phyloP scores from a whole-genome alignment of 257 asterid species.

The Fraxinus quadrangulata region DNA sequence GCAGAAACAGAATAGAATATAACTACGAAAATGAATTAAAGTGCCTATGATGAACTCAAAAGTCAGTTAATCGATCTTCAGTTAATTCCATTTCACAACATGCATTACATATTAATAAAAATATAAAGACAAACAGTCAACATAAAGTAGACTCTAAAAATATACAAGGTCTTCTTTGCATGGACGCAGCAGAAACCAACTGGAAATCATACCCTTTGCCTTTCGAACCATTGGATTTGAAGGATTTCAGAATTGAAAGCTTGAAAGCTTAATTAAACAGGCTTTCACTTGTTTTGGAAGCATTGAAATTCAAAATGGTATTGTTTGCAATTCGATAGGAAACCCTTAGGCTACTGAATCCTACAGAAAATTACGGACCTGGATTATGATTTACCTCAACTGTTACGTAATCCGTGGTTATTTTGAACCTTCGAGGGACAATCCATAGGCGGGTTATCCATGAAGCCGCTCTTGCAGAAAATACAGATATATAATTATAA shows the following conservation, averaged over 20 bases:
- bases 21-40: slow-evolving; percentile 64
- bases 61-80: slow-evolving; percentile 8
- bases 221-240: slow-evolving; percentile 3
- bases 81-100: slow-evolving; percentile 14
- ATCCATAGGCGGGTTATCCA: background rate
- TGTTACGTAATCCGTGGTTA: background rate
- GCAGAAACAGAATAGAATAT: slow-evolving; percentile 21
- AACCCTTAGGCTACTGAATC: background rate
- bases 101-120: slow-evolving; percentile 13
- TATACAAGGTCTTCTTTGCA: slow-evolving; percentile 29
- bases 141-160: background rate
- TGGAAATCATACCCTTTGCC: slow-evolving; percentile 9
- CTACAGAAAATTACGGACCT: background rate
- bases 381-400: background rate
- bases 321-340: too few relatives aligned
- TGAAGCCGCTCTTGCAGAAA: background rate
- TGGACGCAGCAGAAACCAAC: slow-evolving; percentile 11
- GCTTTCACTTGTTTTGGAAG: background rate
- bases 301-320: too few relatives aligned
- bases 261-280: background rate
- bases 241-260: background rate
- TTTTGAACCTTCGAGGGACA: background rate
- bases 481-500: background rate
- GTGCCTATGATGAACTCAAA: slow-evolving; percentile 3
- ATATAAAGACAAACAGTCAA: background rate